Base-by-base conservation (phyloP, 2,329 filamentous ascomycete species). In the Xylaria polymorpha region DNA sequence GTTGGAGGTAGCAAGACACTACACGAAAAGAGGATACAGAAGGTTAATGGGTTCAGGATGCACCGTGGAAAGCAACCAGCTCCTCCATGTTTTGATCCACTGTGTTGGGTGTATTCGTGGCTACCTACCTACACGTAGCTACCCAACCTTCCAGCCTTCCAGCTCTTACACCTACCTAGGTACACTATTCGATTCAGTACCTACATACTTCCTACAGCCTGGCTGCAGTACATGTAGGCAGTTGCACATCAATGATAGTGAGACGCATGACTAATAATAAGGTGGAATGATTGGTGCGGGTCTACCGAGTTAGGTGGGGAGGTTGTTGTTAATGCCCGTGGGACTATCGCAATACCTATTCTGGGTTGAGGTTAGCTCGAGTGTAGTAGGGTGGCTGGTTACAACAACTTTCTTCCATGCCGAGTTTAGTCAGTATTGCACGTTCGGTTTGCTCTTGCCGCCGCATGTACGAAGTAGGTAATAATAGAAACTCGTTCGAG, bases 361-460 rank as follows among this genome's bases (percentile, higher is more conserved):
- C 20, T 20, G 32, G 41, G 41, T 43, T 43, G 7, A 43, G 41
- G 41, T n/a, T 43, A 18, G 7, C 14, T 48, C 44, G 3, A 22
- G 18, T 20, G n/a, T 15, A 9, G n/a, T 18, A 29, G 25, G 25
- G 25, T 29, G 25, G 25, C 10, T 51, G 53, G 55, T 64, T 8
- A 37, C 55, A 64, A n/a, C 65, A 41, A 55, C 48, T 32, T 18
- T 6, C 65, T 39, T 53, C 60, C 46, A 53, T 63, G 51, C 55
- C 48, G 37, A 57, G 22, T n/a, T n/a, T n/a, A n/a, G n/a, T 22
- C 20, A 43, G n/a, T 20, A 10, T 15, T 18, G 51, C 22, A 58
- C 14, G 29, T 50, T 6, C 29, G 39, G 44, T 18, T 10, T 29
- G 29, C 44, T 15, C 43, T 29, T 29, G 25, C 25, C 25, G 25